Base-by-base conservation (phyloP, 441 rosid genomes). In the Gossypium armourianum region DNA sequence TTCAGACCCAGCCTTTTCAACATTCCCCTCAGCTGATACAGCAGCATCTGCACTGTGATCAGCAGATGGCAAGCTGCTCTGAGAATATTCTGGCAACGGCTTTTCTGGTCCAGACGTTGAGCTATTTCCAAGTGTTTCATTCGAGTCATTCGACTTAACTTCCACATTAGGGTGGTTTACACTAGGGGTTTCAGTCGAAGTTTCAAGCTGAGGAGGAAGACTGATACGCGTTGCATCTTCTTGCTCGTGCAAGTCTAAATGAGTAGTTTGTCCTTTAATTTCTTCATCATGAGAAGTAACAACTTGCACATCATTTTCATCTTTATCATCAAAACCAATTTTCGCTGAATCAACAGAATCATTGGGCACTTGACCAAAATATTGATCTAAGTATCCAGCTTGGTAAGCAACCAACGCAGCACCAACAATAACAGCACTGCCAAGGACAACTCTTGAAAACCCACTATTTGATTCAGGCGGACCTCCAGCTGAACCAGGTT, bases 301-400 rank as follows among this genome's bases (percentile, higher is more conserved):
- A 70, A 59, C 71, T 20, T 52, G 57, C 26, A 50, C 10, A 23
- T 76, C 72, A 68, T 77, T 72, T 43, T 55, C 78, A 16, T 74
- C 77, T 20, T 63, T 74, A 57, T 58, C 59, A 69, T 77, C 76
- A 60, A 28, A 73, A 55, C 71, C 81, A 70, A 70, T 66, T 70
- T 62, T 74, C 57, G 45, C 54, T 6, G 72, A 53, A 77, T 77
- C 76, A 49, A 40, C 57, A 72, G 80, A 23, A 54, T 69, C 74
- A 43, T 81, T 76, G 63, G 62, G 72, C 69, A 78, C 77, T 68
- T 82, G 77, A 40, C 76, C 78, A 7, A 88, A 55, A 73, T 80
- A 81, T 21, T 81, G 71, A 69, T 90, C 97, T 62, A 89, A 74
- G 69, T 83, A 85, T 20, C 96, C 96, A 57, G 66, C 74, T 72